Base-by-base conservation (phyloP, 805 yeast species). In the Metschnikowia koreensis region DNA sequence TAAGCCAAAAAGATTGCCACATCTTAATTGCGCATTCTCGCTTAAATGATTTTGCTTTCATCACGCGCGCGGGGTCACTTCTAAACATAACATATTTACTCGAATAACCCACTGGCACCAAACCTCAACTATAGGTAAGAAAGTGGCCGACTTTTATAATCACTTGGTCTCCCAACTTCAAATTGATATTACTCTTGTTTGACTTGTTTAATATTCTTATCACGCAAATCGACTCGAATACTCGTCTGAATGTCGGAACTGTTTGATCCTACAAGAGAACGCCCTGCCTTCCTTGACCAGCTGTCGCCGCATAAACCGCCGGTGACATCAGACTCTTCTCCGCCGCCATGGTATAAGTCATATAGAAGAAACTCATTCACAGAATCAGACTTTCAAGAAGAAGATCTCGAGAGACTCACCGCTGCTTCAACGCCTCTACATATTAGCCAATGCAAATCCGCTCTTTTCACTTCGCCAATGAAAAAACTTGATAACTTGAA, bases 401-500 rank as follows among this genome's bases (percentile, higher is more conserved):
- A n/a, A n/a, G 47, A 43, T 15, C 36, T 48, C 38, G 41, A 38
- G 31, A 33, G 13, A 17, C 43, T 48, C 9, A 44, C 47, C n/a
- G 52, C 52, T 2, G 66, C 66, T 1, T 62, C 66, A 13, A 65
- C 69, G 8, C 69, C 69, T 8, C 52, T 63, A 31, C 55, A 55
- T 38, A 52, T 53, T 22, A 53, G 54, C 36, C 48, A 51, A 37
- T 46, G 46, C 33, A 52, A 50, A 15, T 54, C 63, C 13, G 48
- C 51, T 15, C 41, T 62, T 26, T 65, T 65, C 38, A 40, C 66
- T 17, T 72, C 76, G 7, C 78, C 78, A 15, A 66, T 72, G 50
- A 66, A 64, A 43, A 64, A 66, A 48, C 63, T 74, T 28, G 67
- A 70, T 51, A 64, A 68, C 36, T 58, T 74, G 27, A 72, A 73